phyloP scores from a whole-genome alignment of 2,329 filamentous ascomycete species.

The Colletotrichum orchidophilum region DNA sequence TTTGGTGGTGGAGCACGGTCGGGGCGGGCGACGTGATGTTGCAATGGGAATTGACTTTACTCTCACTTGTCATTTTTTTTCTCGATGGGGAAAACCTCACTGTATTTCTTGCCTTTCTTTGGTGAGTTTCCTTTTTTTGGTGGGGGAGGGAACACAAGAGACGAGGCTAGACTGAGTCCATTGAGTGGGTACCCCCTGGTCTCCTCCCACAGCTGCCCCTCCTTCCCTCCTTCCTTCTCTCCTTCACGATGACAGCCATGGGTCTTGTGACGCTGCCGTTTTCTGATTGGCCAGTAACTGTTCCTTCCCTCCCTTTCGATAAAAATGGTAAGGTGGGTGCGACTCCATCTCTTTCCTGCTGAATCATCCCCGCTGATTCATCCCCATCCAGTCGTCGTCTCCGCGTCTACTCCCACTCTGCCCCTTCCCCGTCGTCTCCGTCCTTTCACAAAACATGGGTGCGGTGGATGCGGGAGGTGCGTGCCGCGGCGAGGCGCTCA shows the following conservation, averaged over 20 bases:
- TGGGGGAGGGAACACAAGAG: not conserved
- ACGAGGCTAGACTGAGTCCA: conserved; percentile 10
- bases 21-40: conserved; percentile 16
- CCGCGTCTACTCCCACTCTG: not conserved
- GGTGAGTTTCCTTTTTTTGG: not conserved
- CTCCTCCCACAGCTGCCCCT: not conserved
- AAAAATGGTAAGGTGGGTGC: not conserved
- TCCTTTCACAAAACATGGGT: not conserved
- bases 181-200: not conserved
- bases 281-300: not conserved
- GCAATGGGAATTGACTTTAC: conserved; percentile 4
- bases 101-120: not conserved
- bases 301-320: not conserved
- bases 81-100: not conserved
- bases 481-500: not conserved
- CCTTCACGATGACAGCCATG: not conserved
- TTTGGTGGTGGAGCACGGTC: not conserved
- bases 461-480: not conserved
- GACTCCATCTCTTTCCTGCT: not conserved
- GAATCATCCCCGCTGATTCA: not conserved
- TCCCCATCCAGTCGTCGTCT: not conserved
- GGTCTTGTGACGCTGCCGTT: not conserved
- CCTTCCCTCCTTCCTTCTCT: not conserved
- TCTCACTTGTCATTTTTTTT: conserved; percentile 2
- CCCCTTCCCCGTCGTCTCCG: not conserved